Base-by-base conservation (phyloP, 108 stramenopile species). In the Thalassiosira profunda region DNA sequence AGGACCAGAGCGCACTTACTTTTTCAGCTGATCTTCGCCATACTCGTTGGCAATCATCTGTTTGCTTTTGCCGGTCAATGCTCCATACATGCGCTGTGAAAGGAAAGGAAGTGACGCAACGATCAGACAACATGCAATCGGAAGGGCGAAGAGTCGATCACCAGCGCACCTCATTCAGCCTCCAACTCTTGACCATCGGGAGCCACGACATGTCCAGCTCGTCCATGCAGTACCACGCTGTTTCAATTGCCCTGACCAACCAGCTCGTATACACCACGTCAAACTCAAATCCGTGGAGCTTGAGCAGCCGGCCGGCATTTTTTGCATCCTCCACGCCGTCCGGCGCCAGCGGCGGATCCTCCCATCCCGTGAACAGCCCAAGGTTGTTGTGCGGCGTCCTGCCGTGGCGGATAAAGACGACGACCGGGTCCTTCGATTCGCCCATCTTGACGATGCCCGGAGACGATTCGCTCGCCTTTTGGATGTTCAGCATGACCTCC, bases 211-310 rank as follows among this genome's bases (percentile, higher is more conserved):
- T 55, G 44, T 85, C 91, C 1, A 84, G 76, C 56, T 90, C 84
- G 38, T 88, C 88, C 18, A 85, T 64, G 46, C 60, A 76, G n/a
- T 77, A 77, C 76, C 76, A 81, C 10, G 75, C 81, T 15, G 88
- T 90, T 48, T 80, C 79, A 42, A 92, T 88, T 31, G 96, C 93
- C 31, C 96, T 49, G 29, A 80, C 70, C 28, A 97, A 74, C 71
- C 87, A 78, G 10, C 86, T 87, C 17, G 93, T 93, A 75, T 95
- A 97, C 3, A 94, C 97, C 15, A 96, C 74, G 60, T 97, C 82
- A 52, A 97, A 92, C 48, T 91, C 80, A 57, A 90, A 82, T 14
- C 85, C 86, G 46, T 87, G 84, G 1, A 59, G 12, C 33, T 72
- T 80, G 58, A 90, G 46, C 26, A 90, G 44, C 23, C 69, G 44